Evolutionary conservation across 139 green algal genomes (phyloP).

Genomic region (Gonium pectorale): DNA sequence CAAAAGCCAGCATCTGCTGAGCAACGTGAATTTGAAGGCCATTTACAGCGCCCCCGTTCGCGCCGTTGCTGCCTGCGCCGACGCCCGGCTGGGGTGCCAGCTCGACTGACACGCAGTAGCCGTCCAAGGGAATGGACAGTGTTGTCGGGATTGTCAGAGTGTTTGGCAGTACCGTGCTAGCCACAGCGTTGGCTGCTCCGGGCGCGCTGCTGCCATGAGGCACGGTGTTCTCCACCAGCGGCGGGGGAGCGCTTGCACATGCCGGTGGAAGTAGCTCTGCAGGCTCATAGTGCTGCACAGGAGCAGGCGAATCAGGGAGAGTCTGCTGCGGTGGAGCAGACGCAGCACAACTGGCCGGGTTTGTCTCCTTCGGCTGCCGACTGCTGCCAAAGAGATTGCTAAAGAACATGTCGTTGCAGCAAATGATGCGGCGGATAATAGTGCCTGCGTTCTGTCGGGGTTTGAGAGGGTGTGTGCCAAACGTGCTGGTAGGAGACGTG

Average conservation of each 20-base stretch:
- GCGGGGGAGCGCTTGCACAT: too few relatives aligned
- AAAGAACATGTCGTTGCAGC: constrained; percentile 23
- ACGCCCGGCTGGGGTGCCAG: constrained; percentile 1
- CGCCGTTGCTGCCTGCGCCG: not conserved
- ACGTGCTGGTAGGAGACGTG: too few relatives aligned
- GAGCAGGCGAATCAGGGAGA: constrained; percentile 7
- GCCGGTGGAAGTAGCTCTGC: too few relatives aligned
- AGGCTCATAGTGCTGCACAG: constrained; percentile 2
- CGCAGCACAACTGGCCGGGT: not conserved
- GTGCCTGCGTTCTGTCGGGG: too few relatives aligned
- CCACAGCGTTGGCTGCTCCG: not conserved
- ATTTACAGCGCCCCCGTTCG: constrained; percentile 14
- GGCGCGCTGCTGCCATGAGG: too few relatives aligned
- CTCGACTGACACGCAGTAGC: constrained; percentile 41
- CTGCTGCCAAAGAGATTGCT: constrained; percentile 35
- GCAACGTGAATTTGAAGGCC: constrained; percentile 38
- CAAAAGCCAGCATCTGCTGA: constrained; percentile 43
- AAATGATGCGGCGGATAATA: too few relatives aligned
- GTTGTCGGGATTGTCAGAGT: constrained; percentile 15
- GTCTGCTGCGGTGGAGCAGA: not conserved
- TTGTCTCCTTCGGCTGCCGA: constrained; percentile 17
- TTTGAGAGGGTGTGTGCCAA: too few relatives aligned
- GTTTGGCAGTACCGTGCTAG: not conserved
- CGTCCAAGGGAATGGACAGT: constrained; percentile 30
- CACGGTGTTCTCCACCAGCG: too few relatives aligned